phyloP scores from a whole-genome alignment of 768 basidiomycete species.

The Lactarius evosmus region DNA sequence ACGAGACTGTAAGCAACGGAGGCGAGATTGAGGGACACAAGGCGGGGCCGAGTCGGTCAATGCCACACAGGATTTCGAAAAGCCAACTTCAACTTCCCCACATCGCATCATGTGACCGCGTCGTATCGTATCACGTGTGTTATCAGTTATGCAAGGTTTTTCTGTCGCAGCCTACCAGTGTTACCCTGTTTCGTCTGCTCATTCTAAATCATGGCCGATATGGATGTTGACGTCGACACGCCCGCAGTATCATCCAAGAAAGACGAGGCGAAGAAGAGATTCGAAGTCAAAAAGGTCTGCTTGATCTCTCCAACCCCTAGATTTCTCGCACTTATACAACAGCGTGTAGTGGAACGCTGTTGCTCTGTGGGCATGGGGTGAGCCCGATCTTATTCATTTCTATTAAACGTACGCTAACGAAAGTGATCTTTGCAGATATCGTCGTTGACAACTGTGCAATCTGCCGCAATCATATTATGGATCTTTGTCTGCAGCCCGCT shows the following conservation, averaged over 20 bases:
- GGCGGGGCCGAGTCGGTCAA: neutral
- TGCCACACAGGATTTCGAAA: neutral
- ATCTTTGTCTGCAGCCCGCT: slow-evolving; percentile 70
- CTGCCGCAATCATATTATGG: slow-evolving; percentile 99
- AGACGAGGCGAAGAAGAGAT: slow-evolving; percentile 75
- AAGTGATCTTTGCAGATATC: slow-evolving; percentile 59
- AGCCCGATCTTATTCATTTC: slow-evolving; percentile 26
- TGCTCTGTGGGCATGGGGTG: slow-evolving; percentile 98
- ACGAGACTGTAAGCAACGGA: neutral
- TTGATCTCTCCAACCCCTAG: neutral
- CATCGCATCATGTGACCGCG: slow-evolving; percentile 40
- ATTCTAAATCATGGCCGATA: slow-evolving; percentile 48
- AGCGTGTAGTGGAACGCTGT: slow-evolving; percentile 94
- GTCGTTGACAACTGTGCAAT: slow-evolving; percentile 99
- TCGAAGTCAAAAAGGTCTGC: slow-evolving; percentile 97
- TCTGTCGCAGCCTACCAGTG: no score
- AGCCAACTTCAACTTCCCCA: slow-evolving; percentile 36
- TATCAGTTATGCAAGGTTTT: no score
- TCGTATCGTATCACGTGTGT: neutral
- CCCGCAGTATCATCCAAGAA: slow-evolving; percentile 40
- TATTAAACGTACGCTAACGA: no score
- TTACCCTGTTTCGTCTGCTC: neutral
- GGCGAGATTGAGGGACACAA: slow-evolving; percentile 16
- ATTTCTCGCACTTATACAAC: neutral
- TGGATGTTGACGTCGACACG: slow-evolving; percentile 81